Evolutionary conservation across 495 filamentous ascomycete genomes (phyloP).

Genomic region (Penicillium tannophilum): DNA sequence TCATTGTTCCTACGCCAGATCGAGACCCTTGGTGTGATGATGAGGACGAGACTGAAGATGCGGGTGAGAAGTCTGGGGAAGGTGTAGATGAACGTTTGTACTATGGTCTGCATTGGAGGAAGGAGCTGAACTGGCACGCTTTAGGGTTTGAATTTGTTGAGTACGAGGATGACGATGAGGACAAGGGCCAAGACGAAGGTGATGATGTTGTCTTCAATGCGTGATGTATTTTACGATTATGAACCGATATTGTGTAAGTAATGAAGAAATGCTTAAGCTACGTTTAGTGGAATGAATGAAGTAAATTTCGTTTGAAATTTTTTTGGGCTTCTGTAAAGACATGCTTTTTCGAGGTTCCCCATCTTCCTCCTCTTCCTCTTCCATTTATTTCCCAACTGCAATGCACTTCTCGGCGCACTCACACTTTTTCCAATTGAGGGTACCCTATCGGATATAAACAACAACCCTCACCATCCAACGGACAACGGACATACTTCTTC

Average conservation of each 20-base stretch:
- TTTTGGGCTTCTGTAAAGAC: slow-evolving; percentile 31
- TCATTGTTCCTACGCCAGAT: slow-evolving; percentile 22
- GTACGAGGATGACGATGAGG: slow-evolving; percentile 13
- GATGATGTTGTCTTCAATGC: slow-evolving; percentile 20
- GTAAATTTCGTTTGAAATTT: slow-evolving; percentile 33
- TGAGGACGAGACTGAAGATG: slow-evolving; percentile 37
- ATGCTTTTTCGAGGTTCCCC: slow-evolving; percentile 29
- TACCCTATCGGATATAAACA: not conserved
- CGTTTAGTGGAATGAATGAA: not conserved
- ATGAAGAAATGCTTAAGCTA: not conserved
- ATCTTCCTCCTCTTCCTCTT: slow-evolving; percentile 4
- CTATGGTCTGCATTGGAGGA: slow-evolving; percentile 89
- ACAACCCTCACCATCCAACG: not conserved
- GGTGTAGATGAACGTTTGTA: slow-evolving; percentile 21
- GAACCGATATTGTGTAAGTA: not conserved
- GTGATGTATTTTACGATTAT: slow-evolving; percentile 5
- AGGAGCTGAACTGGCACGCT: slow-evolving; percentile 92
- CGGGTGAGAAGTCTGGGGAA: slow-evolving; percentile 49
- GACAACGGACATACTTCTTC: not conserved
- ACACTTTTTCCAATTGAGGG: not conserved
- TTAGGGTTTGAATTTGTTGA: slow-evolving; percentile 78
- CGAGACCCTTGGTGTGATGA: slow-evolving; percentile 3
- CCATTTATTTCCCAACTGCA: slow-evolving; percentile 1
- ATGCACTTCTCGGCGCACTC: not conserved
- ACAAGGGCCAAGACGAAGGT: not conserved